A percentile compares a stretch with the other conserved stretches of the same genome.
phyloP scores from a whole-genome alignment of 2,329 filamentous ascomycete species.

The Fusarium zealandicum region DNA sequence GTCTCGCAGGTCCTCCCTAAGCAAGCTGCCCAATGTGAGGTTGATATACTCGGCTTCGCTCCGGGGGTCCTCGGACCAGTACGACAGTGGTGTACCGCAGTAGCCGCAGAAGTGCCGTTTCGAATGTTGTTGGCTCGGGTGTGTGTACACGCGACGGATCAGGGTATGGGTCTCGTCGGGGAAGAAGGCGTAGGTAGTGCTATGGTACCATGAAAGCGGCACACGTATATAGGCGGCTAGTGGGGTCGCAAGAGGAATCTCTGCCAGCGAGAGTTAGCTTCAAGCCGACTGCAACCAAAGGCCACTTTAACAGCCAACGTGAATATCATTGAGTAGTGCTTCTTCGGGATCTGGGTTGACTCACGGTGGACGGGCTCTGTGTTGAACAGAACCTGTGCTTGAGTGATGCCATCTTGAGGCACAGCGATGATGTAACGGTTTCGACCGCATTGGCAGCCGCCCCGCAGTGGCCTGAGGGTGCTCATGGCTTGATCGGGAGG shows the following conservation, averaged over 20 bases:
- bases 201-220: constrained; percentile 81
- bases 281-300: neutral
- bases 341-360: constrained; percentile 45
- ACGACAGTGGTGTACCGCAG: constrained; percentile 85
- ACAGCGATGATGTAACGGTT: constrained; percentile 81
- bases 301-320: neutral
- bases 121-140: constrained; percentile 62
- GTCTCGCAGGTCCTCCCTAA: constrained; percentile 72
- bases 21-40: constrained; percentile 79
- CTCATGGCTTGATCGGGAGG: constrained; percentile 49
- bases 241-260: constrained; percentile 74
- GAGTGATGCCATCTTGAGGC: constrained; percentile 62
- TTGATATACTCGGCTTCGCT: constrained; percentile 80
- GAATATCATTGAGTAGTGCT: neutral
- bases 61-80: constrained; percentile 78
- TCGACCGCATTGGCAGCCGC: constrained; percentile 84
- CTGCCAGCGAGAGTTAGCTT: constrained; percentile 41
- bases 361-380: constrained; percentile 74
- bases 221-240: constrained; percentile 84
- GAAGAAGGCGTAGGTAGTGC: constrained; percentile 76
- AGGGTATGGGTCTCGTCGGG: constrained; percentile 75
- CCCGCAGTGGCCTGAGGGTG: constrained; percentile 65
- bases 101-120: constrained; percentile 89
- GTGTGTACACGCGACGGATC: constrained; percentile 73
- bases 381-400: constrained; percentile 78